Evolutionary conservation across 2,329 filamentous ascomycete species (phyloP).

Genomic region (Tolypocladium sp.): DNA sequence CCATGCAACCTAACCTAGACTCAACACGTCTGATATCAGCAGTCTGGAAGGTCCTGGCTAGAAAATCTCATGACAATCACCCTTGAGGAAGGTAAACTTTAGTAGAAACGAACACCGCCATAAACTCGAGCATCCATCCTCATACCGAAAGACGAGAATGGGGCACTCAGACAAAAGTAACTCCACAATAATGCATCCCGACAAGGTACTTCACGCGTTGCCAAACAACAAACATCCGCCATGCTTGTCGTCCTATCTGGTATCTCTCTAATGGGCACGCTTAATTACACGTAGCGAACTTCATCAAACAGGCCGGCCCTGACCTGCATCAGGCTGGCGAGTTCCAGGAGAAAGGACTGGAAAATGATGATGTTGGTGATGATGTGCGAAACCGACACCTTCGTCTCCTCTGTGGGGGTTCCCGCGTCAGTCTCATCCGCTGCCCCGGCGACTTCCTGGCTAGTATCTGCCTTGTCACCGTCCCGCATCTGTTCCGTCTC

Average conservation of each 20-base stretch:
- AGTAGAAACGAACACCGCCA: too few species aligned
- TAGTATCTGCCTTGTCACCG: slow-evolving; percentile 10
- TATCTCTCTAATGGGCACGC: not conserved
- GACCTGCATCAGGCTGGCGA: slow-evolving; percentile 66
- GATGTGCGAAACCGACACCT: slow-evolving; percentile 65
- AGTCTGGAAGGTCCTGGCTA: too few species aligned
- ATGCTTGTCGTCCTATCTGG: not conserved
- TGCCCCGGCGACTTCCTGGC: not conserved
- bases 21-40: too few species aligned
- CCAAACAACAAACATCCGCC: not conserved
- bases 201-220: not conserved
- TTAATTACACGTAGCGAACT: slow-evolving; percentile 47
- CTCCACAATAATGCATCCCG: too few species aligned
- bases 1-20: not conserved
- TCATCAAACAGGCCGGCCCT: slow-evolving; percentile 69
- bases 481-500: slow-evolving; percentile 9
- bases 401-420: slow-evolving; percentile 16
- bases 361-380: slow-evolving; percentile 72
- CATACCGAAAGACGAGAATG: too few species aligned
- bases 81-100: too few species aligned
- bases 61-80: too few species aligned
- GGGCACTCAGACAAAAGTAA: too few species aligned
- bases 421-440: slow-evolving; percentile 4
- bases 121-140: too few species aligned
- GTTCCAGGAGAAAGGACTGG: slow-evolving; percentile 71